Evolutionary conservation across 2,329 filamentous ascomycete genomes (phyloP).

Genomic region (Phyllosticta ampelicida): DNA sequence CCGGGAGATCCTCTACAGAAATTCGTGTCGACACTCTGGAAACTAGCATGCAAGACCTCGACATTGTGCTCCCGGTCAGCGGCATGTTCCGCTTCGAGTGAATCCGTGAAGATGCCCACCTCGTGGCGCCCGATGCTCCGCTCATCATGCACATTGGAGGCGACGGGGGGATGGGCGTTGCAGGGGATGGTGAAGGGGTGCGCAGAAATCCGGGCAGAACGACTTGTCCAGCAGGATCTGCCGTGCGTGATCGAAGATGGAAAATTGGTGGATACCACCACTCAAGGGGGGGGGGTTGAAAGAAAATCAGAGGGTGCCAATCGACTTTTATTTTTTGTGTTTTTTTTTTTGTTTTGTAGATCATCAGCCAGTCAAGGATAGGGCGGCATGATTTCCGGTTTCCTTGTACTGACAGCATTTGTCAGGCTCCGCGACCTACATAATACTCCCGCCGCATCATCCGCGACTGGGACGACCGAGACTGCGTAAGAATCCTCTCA

Average conservation of each 20-base stretch:
- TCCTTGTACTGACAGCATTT: too few relatives aligned
- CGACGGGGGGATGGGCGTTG: conserved; percentile 29
- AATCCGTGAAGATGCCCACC: background rate
- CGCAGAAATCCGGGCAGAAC: conserved; percentile 21
- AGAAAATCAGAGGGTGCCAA: conserved; percentile 21
- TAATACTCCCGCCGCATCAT: conserved; percentile 25
- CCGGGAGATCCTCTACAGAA: background rate
- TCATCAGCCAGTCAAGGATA: too few relatives aligned
- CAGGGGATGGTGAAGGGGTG: conserved; percentile 21
- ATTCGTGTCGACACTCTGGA: background rate
- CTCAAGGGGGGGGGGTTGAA: conserved; percentile 10
- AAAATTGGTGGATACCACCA: too few relatives aligned
- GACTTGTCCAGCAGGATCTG: conserved; percentile 33
- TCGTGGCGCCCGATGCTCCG: background rate
- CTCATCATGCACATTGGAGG: conserved; percentile 35
- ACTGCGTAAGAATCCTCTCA: conserved; percentile 22
- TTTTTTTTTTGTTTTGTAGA: too few relatives aligned
- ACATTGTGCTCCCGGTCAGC: background rate
- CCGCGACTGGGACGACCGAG: conserved; percentile 24
- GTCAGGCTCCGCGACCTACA: conserved; percentile 4
- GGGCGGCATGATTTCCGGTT: too few relatives aligned
- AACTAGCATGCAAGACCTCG: background rate
- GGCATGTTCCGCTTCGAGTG: background rate
- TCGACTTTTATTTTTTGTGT: too few relatives aligned
- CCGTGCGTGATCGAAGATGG: conserved; percentile 19